Evolutionary conservation across 164 flowering plant species (phyloP).

Genomic region (Houttuynia cordata): DNA sequence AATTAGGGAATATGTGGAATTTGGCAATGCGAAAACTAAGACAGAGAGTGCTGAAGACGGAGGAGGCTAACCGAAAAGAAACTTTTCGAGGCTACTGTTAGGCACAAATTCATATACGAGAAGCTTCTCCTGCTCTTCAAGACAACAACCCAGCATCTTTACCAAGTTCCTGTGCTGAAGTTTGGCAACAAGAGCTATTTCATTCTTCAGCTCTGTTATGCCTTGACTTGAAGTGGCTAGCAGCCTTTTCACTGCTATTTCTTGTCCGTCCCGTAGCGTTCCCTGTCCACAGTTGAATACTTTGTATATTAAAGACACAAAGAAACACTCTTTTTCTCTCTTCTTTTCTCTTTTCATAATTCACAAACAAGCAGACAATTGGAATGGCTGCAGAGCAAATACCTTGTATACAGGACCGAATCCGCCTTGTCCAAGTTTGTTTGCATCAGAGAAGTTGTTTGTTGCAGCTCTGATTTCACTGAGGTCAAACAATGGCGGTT

Average conservation of each 20-base stretch:
- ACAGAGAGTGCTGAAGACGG: background rate
- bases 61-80: conserved; percentile 18
- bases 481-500: conserved; percentile 12
- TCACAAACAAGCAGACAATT: too few species aligned
- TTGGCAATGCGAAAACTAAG: background rate
- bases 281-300: conserved; percentile 13
- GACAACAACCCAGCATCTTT: conserved; percentile 28
- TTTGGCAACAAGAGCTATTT: conserved; percentile 23
- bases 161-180: conserved; percentile 38
- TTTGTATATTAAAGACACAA: background rate
- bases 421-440: conserved; percentile 38
- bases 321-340: too few species aligned
- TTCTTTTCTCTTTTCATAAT: too few species aligned
- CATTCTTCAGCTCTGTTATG: conserved; percentile 24
- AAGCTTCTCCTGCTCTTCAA: conserved; percentile 24
- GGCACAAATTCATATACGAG: conserved; percentile 31
- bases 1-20: background rate
- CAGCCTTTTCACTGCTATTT: conserved; percentile 37
- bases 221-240: conserved; percentile 26
- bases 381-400: background rate
- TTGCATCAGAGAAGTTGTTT: conserved; percentile 20
- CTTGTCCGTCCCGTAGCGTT: conserved; percentile 15
- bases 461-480: conserved; percentile 17
- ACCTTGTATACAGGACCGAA: conserved; percentile 43
- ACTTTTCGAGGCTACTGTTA: conserved; percentile 21